phyloP scores from a whole-genome alignment of 176 grass and related monocot species.

The Aegilops bicornis region DNA sequence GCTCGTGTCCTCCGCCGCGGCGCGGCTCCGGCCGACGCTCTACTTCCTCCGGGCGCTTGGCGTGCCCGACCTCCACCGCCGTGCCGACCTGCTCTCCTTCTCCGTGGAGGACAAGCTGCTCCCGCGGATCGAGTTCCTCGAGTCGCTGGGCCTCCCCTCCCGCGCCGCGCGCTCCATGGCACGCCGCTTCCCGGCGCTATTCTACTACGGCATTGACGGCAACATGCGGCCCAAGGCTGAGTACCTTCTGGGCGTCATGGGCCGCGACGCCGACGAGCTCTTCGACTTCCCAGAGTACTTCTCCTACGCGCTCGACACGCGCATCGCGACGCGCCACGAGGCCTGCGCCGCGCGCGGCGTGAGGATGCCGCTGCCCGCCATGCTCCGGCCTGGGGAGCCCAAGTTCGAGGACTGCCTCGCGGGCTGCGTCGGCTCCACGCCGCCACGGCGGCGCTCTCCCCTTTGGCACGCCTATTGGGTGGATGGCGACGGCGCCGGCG shows the following conservation, averaged over 20 bases:
- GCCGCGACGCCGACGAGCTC: conserved; percentile 53
- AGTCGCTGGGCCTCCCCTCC: conserved; percentile 53
- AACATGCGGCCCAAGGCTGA: conserved; percentile 86
- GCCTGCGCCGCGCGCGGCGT: conserved; percentile 52
- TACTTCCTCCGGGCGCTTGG: conserved; percentile 89
- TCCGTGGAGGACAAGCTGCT: conserved; percentile 90
- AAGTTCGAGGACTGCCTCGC: conserved; percentile 58
- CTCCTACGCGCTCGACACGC: conserved; percentile 66
- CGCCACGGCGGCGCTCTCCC: conserved; percentile 55
- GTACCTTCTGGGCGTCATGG: conserved; percentile 60
- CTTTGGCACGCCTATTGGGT: conserved; percentile 61
- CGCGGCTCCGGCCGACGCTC: conserved; percentile 62
- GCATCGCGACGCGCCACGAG: conserved; percentile 63
- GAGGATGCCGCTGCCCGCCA: conserved; percentile 59
- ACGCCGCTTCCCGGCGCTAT: conserved; percentile 73
- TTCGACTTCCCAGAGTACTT: conserved; percentile 85
- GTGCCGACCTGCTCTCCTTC: conserved; percentile 76
- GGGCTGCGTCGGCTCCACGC: conserved; percentile 55
- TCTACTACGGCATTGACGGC: conserved; percentile 69
- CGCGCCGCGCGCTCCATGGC: conserved; percentile 64
- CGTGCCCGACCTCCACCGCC: conserved; percentile 51
- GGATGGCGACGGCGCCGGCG: conserved; percentile 19
- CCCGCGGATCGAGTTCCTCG: conserved; percentile 78
- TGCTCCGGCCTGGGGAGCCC: conserved; percentile 63
- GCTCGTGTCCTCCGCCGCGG: conserved; percentile 64